A percentile compares a stretch with the other conserved stretches of the same genome.
Conservation (phyloP, 225 moss, liverwort and hornwort species). For the Marchantia polymorpha region DNA sequence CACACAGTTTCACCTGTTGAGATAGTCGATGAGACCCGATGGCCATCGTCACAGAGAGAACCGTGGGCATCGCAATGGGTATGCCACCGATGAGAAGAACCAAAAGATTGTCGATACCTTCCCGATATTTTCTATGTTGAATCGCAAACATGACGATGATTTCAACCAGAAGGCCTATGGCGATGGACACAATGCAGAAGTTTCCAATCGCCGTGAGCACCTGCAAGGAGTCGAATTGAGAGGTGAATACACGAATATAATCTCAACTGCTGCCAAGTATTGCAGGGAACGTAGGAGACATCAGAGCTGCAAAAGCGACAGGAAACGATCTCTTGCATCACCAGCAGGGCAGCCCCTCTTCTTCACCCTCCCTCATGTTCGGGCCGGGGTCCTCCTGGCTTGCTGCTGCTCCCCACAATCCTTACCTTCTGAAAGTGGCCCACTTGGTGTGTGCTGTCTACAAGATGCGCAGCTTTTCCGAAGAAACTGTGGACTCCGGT, state of each 20-base stretch:
- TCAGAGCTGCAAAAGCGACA: no score
- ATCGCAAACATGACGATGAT: constrained; percentile 64
- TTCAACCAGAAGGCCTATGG: constrained; percentile 55
- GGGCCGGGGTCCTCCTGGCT: no score
- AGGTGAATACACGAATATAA: no score
- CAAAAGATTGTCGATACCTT: constrained; percentile 63
- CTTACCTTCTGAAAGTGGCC: constrained; percentile 80
- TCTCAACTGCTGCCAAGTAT: background rate
- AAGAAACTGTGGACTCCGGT: constrained; percentile 76
- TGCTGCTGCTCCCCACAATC: no score
- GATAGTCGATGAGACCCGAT: constrained; percentile 72
- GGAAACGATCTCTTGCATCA: no score
- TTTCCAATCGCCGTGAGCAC: constrained; percentile 58
- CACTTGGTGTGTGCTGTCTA: constrained; percentile 69
- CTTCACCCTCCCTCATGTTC: no score
- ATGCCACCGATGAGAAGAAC: constrained; percentile 79
- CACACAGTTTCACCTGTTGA: constrained; percentile 15
- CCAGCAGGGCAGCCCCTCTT: no score
- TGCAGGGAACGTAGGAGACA: no score
- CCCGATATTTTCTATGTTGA: constrained; percentile 54
- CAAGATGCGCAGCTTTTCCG: constrained; percentile 75
- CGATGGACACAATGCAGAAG: constrained; percentile 60
- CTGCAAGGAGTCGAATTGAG: background rate
- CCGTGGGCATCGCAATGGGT: constrained; percentile 76
- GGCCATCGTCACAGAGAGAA: constrained; percentile 76